These are phyloP conservation scores for Gossypium bickii DNA, from an alignment of 345 rosid species.

Conservation along the genomic window DNA sequence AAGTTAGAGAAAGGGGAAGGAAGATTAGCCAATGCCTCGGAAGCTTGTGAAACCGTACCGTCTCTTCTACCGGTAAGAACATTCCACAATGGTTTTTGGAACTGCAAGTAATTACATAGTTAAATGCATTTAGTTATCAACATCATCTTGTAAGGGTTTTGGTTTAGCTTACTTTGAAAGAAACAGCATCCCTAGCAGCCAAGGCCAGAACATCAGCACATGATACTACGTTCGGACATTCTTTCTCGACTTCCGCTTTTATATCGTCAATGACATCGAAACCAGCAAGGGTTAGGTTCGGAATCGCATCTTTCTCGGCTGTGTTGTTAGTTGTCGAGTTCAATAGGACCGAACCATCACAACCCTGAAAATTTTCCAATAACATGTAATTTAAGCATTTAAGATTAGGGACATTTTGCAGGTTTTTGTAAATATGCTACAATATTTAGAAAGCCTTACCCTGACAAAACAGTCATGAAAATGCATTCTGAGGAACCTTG, in stretches of 20 bases:
- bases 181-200: constrained; percentile 55
- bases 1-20: constrained; percentile 59
- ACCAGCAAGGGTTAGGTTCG: constrained; percentile 47
- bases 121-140: neutral
- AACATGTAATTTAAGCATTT: too few relatives aligned
- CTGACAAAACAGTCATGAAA: constrained; percentile 65
- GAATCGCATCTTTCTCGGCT: constrained; percentile 48
- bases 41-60: constrained; percentile 40
- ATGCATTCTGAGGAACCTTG: constrained; percentile 59
- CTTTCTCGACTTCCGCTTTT: constrained; percentile 44
- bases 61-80: constrained; percentile 31
- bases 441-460: constrained; percentile 23
- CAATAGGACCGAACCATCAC: constrained; percentile 60
- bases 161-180: constrained; percentile 36
- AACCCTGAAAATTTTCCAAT: constrained; percentile 37
- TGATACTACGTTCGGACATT: constrained; percentile 60
- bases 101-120: neutral
- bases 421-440: neutral
- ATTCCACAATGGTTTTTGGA: neutral
- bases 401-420: neutral
- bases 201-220: constrained; percentile 62
- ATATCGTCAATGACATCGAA: constrained; percentile 52
- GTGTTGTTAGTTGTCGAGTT: constrained; percentile 33
- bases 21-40: constrained; percentile 35
- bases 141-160: too few relatives aligned